A percentile compares a stretch with the other conserved stretches of the same genome.
These are phyloP conservation scores for Sclerotinia minor DNA, from an alignment of 2,329 filamentous ascomycete species.

Conservation along the genomic window DNA sequence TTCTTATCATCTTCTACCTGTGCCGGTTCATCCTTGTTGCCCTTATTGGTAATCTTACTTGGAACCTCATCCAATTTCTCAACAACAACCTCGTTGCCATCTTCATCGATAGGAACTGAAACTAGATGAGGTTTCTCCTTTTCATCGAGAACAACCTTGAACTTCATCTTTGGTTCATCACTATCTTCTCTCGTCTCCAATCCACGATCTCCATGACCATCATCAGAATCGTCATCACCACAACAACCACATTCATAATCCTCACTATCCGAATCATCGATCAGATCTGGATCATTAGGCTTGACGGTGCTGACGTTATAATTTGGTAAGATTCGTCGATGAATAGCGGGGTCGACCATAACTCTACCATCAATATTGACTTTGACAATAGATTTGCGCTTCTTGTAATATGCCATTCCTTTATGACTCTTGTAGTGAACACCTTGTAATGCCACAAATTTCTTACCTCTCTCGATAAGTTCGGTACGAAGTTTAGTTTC, in stretches of 20 bases:
- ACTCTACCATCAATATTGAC: conserved; percentile 84
- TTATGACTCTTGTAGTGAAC: conserved; percentile 82
- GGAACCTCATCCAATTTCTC: conserved; percentile 59
- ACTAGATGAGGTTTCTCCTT: conserved; percentile 53
- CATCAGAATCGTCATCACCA: conserved; percentile 42
- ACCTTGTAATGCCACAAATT: conserved; percentile 77
- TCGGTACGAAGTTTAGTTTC: conserved; percentile 62
- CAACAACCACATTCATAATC: conserved; percentile 46
- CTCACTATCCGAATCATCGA: conserved; percentile 52
- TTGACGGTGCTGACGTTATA: conserved; percentile 75
- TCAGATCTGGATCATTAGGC: conserved; percentile 65
- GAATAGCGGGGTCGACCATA: conserved; percentile 83
- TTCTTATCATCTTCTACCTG: conserved; percentile 40
- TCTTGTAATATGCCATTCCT: conserved; percentile 82
- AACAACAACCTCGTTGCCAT: conserved; percentile 54
- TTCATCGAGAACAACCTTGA: conserved; percentile 46
- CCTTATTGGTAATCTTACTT: conserved; percentile 36
- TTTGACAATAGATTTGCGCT: conserved; percentile 71
- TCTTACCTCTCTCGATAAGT: conserved; percentile 78
- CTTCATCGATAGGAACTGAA: conserved; percentile 55
- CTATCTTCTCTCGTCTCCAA: conserved; percentile 33
- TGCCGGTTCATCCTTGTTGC: conserved; percentile 23
- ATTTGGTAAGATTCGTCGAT: conserved; percentile 83
- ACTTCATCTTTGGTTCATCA: conserved; percentile 42
- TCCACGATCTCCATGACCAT: conserved; percentile 39